Conservation (phyloP, 2,329 filamentous ascomycete species). For the Aspergillus sp. region DNA sequence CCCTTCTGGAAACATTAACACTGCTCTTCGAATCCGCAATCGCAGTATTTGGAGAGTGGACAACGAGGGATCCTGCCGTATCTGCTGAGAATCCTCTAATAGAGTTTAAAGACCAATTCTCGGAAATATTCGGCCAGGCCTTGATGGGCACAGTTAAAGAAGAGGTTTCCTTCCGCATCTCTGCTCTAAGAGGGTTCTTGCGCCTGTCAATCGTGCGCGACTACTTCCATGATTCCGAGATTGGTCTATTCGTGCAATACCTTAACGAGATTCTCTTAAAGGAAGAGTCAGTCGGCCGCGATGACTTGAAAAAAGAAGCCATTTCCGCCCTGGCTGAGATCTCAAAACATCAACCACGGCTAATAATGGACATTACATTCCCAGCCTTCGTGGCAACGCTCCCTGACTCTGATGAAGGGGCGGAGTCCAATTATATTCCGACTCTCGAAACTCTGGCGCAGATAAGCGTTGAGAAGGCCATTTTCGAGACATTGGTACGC, state of each 20-base stretch:
- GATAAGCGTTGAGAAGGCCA: constrained; percentile 60
- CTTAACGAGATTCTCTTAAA: constrained; percentile 62
- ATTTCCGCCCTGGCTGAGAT: constrained; percentile 60
- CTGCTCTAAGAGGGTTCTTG: constrained; percentile 49
- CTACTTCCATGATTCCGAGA: constrained; percentile 53
- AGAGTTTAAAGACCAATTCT: constrained; percentile 52
- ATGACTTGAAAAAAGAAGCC: constrained; percentile 59
- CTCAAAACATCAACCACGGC: constrained; percentile 60
- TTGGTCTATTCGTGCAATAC: constrained; percentile 56
- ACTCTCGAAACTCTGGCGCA: constrained; percentile 65
- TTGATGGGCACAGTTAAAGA: constrained; percentile 54
- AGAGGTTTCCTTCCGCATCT: constrained; percentile 51
- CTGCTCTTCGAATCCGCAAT: constrained; percentile 60
- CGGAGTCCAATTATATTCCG: constrained; percentile 49
- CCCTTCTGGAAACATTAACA: constrained; percentile 61
- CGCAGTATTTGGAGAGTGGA: constrained; percentile 58
- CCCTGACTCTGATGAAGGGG: constrained; percentile 56
- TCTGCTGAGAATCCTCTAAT: constrained; percentile 43
- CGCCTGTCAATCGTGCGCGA: constrained; percentile 46
- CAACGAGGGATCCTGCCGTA: constrained; percentile 39
- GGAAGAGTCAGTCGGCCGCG: constrained; percentile 56
- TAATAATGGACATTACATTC: constrained; percentile 65
- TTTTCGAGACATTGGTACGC: constrained; percentile 64
- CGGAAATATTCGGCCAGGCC: constrained; percentile 56
- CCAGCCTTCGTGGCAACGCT: constrained; percentile 65